A percentile compares a stretch with the other conserved stretches of the same genome.
Evolutionary conservation across 495 filamentous ascomycete species (phyloP).

Genomic region (Penicillium simplicissimum): DNA sequence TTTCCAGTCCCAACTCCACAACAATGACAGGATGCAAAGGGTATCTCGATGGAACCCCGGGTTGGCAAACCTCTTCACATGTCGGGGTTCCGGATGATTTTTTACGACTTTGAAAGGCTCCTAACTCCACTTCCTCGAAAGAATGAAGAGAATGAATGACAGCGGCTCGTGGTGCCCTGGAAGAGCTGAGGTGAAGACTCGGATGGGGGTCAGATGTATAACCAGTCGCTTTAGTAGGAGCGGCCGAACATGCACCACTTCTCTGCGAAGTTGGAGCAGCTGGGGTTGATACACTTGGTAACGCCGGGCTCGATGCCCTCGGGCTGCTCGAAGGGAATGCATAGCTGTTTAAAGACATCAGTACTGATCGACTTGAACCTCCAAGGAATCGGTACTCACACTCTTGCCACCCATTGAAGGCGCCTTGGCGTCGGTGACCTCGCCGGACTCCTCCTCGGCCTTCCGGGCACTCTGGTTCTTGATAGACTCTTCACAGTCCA

Average conservation of each 20-base stretch:
- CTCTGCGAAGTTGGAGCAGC: constrained; percentile 72
- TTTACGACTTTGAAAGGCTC: neutral
- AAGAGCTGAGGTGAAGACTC: neutral
- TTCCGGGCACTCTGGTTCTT: constrained; percentile 83
- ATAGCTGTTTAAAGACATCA: constrained; percentile 56
- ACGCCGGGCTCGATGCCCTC: constrained; percentile 72
- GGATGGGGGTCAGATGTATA: neutral
- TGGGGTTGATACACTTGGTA: constrained; percentile 87
- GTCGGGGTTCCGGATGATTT: neutral
- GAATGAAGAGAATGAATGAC: neutral
- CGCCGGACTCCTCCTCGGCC: constrained; percentile 63
- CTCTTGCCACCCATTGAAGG: constrained; percentile 94
- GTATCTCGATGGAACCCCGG: constrained; percentile 2
- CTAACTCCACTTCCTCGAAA: neutral
- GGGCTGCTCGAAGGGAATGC: constrained; percentile 97
- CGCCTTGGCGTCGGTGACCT: constrained; percentile 72
- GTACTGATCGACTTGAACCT: neutral
- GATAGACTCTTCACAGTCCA: constrained; percentile 86
- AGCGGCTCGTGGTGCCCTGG: neutral
- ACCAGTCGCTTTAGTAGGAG: constrained; percentile 25
- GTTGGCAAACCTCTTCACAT: neutral
- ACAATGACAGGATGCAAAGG: constrained; percentile 11
- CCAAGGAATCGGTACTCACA: neutral
- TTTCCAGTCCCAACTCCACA: constrained; percentile 6
- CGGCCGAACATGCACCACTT: constrained; percentile 88